Percentiles rank a stretch among this genome's conserved stretches.
Evolutionary conservation across 495 filamentous ascomycete genomes (phyloP).

Genomic region (Penicillium crystallinum): DNA sequence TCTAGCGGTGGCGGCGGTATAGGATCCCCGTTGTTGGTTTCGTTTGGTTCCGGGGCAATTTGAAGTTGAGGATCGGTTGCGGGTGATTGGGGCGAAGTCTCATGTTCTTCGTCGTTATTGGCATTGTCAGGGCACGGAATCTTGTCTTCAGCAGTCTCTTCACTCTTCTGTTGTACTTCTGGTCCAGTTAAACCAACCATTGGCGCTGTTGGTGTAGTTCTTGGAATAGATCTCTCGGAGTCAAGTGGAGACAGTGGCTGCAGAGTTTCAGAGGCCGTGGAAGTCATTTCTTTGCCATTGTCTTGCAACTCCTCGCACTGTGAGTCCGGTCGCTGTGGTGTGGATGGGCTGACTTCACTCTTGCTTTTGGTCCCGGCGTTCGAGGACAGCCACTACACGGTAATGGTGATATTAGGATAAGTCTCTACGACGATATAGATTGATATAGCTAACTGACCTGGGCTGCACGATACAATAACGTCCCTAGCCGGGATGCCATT

Average conservation of each 20-base stretch:
- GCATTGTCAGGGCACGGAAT: not conserved
- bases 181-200: not conserved
- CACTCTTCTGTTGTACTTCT: not conserved
- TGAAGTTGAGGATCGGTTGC: not conserved
- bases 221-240: not conserved
- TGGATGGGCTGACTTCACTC: slow-evolving; percentile 3
- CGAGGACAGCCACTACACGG: slow-evolving; percentile 1
- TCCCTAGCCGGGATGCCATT: slow-evolving; percentile 15
- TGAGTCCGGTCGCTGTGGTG: not conserved
- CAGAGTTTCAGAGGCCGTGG: not conserved
- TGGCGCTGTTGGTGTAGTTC: not conserved
- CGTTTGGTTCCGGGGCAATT: not conserved
- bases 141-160: not conserved
- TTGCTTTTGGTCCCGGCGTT: not conserved
- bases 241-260: not conserved
- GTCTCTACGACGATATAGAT: not conserved
- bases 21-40: not conserved
- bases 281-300: not conserved
- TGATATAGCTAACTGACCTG: not conserved
- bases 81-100: not conserved
- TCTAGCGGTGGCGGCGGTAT: not conserved
- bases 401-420: not conserved
- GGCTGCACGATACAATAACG: not conserved
- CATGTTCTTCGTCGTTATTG: not conserved
- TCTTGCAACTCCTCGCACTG: not conserved